Evolutionary conservation across 805 yeast genomes (phyloP), one percentile per base, ranked within the genome.

Genomic region (Candida coquimbonensis): DNA sequence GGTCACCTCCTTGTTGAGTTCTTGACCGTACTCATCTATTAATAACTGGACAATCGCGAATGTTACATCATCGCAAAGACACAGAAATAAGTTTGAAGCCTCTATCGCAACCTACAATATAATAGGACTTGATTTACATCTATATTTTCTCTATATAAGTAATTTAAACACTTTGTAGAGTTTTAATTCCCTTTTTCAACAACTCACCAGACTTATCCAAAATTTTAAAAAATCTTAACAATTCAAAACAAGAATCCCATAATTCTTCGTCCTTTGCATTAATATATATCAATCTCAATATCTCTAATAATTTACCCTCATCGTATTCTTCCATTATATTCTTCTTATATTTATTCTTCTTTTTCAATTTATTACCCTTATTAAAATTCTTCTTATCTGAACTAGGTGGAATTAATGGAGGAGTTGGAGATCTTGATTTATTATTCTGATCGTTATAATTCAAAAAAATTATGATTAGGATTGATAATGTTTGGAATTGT

Each of bases 401-500:
- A 29, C 14, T 29, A 29, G 36, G 24, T n/a, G 42, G 4, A 3
- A 7, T 7, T 31, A 24, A 7, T 26, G 31, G 6, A 2, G 31
- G 31, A 11, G 14, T 11, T 11, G 31, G 31, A 9, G 40, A 19
- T 11, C 21, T 35, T 8, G 36, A 34, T 9, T 36, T 39, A 40
- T 27, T 59, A 57, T 50, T 72, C 68, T 44, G 43, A 32, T 41
- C 48, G 29, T 41, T 45, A 48, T 66, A 68, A 50, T 73, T 75
- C 42, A 76, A 57, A 51, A 74, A 75, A 36, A 76, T 68, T 21
- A 69, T 72, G 41, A 76, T 61, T 43, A 68, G 66, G 45, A 68
- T 72, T 46, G 74, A 74, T 48, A 77, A 65, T 11, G 73, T 63
- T 44, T 72, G 73, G 36, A 69, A 77, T 46, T 73, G 69, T 6